Conservation (phyloP, 1,284 basidiomycete genomes). For the Filobasidium uniguttulatum region DNA sequence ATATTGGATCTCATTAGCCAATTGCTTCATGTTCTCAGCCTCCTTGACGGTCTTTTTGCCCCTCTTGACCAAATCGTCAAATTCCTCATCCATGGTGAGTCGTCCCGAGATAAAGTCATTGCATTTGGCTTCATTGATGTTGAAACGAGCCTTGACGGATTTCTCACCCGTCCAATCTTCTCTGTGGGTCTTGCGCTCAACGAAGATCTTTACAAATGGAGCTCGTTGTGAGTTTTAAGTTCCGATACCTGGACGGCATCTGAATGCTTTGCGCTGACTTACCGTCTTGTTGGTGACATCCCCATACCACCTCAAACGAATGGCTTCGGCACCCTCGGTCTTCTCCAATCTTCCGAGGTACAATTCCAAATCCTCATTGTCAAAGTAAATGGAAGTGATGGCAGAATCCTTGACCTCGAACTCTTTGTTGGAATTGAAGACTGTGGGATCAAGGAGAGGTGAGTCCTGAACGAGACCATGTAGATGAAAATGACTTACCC, state of each 20-base stretch:
- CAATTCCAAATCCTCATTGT: slow-evolving; percentile 92
- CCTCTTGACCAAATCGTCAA: slow-evolving; percentile 73
- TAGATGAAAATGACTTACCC: slow-evolving; percentile 44
- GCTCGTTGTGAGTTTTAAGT: background rate
- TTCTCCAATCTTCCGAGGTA: slow-evolving; percentile 96
- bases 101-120: slow-evolving; percentile 83
- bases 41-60: slow-evolving; percentile 92
- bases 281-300: slow-evolving; percentile 66
- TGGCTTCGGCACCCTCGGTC: slow-evolving; percentile 94
- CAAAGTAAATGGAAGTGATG: slow-evolving; percentile 46
- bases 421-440: slow-evolving; percentile 92
- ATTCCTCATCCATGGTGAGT: slow-evolving; percentile 88
- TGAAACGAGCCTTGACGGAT: slow-evolving; percentile 95
- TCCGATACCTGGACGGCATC: background rate
- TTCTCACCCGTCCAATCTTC: slow-evolving; percentile 99
- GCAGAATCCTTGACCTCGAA: slow-evolving; percentile 78
- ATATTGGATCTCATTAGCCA: slow-evolving; percentile 94
- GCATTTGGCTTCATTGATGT: slow-evolving; percentile 87
- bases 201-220: slow-evolving; percentile 74
- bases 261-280: slow-evolving; percentile 19
- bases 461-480: too few species aligned
- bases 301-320: slow-evolving; percentile 97
- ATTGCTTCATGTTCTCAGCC: slow-evolving; percentile 86
- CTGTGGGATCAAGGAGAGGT: slow-evolving; percentile 45
- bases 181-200: slow-evolving; percentile 95